A percentile compares a stretch with the other conserved stretches of the same genome.
Evolutionary conservation across 2,329 filamentous ascomycete genomes (phyloP).

Genomic region (Coleophoma crateriformis): DNA sequence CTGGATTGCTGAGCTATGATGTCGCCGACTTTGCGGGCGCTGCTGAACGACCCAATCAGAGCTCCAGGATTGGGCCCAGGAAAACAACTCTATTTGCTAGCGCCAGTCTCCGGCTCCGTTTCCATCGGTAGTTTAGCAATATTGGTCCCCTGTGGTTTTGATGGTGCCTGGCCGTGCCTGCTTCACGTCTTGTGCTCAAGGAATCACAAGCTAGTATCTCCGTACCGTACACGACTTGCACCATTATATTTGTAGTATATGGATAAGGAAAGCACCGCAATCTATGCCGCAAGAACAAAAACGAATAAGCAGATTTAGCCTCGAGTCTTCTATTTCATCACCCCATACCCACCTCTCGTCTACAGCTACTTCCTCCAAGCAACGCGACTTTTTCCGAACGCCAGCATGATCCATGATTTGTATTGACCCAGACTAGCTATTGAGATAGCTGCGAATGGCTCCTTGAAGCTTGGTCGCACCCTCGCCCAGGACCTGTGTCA

Average conservation of each 20-base stretch:
- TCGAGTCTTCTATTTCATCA: not conserved
- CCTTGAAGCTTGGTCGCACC: slow-evolving; percentile 81
- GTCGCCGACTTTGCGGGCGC: no score
- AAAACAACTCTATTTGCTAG: no score
- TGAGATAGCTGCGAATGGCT: slow-evolving; percentile 58
- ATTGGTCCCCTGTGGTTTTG: no score
- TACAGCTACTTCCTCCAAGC: not conserved
- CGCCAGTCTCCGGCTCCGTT: no score
- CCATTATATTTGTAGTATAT: not conserved
- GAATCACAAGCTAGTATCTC: no score
- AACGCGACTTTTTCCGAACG: slow-evolving; percentile 5
- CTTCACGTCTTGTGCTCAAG: no score
- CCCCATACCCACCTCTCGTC: not conserved
- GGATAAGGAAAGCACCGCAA: slow-evolving; percentile 7
- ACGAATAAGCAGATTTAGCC: not conserved
- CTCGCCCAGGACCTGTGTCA: slow-evolving; percentile 77
- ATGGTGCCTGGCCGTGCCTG: no score
- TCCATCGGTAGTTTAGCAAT: no score
- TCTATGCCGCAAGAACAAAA: slow-evolving; percentile 13
- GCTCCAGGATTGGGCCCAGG: no score
- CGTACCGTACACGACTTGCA: not conserved
- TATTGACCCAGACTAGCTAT: slow-evolving; percentile 35
- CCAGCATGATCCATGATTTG: slow-evolving; percentile 1
- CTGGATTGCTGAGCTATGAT: no score
- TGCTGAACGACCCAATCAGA: no score